Conservation (phyloP, 108 stramenopile genomes). For the Aurantiochytrium sp. region DNA sequence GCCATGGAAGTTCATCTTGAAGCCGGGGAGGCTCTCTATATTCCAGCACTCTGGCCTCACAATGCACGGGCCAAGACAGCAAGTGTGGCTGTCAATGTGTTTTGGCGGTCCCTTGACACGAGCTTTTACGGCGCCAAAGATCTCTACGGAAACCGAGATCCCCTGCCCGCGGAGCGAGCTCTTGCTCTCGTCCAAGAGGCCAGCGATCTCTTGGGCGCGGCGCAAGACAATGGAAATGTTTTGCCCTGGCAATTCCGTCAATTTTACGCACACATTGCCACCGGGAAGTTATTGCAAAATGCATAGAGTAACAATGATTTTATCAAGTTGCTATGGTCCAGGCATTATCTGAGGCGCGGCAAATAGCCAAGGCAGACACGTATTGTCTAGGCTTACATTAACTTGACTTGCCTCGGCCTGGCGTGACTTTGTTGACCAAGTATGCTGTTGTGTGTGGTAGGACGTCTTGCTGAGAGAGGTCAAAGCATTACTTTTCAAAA, state of each 20-base stretch:
- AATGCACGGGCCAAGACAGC: neutral
- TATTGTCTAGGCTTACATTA: too few species aligned
- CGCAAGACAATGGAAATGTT: neutral
- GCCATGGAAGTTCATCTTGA: neutral
- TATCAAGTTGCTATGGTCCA: too few species aligned
- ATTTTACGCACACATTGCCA: neutral
- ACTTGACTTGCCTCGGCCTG: too few species aligned
- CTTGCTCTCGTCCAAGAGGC: neutral
- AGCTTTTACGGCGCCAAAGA: slow-evolving; percentile 2
- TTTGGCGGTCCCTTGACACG: neutral
- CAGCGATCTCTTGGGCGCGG: neutral
- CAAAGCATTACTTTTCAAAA: too few species aligned
- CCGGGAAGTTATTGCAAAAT: neutral
- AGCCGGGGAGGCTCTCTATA: slow-evolving; percentile 2
- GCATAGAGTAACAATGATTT: too few species aligned
- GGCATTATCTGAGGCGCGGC: too few species aligned
- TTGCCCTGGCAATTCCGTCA: neutral
- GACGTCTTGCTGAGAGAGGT: too few species aligned
- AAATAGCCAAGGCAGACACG: too few species aligned
- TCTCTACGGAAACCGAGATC: slow-evolving; percentile 21
- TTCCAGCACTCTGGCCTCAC: slow-evolving; percentile 10
- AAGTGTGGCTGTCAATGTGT: slow-evolving; percentile 14
- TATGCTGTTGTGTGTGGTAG: too few species aligned
- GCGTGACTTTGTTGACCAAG: too few species aligned
- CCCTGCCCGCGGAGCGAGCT: neutral